Evolutionary conservation across 108 stramenopile species (phyloP).

Genomic region (Nitzschia palea): DNA sequence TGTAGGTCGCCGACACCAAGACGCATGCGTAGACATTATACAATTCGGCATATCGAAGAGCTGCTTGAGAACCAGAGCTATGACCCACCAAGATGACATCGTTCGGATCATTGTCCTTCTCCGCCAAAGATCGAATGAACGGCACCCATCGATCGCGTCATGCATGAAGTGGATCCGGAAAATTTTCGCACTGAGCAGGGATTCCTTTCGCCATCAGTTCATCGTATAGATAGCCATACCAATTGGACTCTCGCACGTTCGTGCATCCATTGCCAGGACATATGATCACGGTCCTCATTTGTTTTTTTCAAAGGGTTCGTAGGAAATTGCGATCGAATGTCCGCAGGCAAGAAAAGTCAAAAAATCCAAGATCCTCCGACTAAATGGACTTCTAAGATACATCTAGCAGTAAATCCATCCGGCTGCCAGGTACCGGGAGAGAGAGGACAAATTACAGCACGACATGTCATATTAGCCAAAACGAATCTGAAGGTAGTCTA

Average conservation of each 20-base stretch:
- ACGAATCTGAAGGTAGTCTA: no score
- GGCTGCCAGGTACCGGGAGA: no score
- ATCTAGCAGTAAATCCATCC: no score
- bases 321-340: no score
- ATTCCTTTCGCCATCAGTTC: constrained; percentile 36
- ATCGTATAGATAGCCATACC: constrained; percentile 59
- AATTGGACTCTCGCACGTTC: constrained; percentile 53
- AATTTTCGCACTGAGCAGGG: constrained; percentile 53
- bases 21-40: constrained; percentile 45
- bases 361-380: neutral
- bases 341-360: no score
- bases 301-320: no score
- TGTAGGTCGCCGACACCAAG: constrained; percentile 66
- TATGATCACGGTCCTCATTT: constrained; percentile 45
- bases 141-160: constrained; percentile 69
- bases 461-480: no score
- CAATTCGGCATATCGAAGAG: constrained; percentile 60
- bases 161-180: constrained; percentile 66
- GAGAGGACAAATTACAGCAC: no score
- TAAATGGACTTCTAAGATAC: neutral
- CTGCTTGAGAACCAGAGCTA: constrained; percentile 71
- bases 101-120: constrained; percentile 24
- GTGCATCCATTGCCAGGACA: constrained; percentile 75
- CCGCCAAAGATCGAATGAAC: constrained; percentile 48
- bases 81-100: constrained; percentile 67